A percentile compares a stretch with the other conserved stretches of the same genome.
Conservation (phyloP, 139 green algal genomes). For the Diplosphaera chodatii region DNA sequence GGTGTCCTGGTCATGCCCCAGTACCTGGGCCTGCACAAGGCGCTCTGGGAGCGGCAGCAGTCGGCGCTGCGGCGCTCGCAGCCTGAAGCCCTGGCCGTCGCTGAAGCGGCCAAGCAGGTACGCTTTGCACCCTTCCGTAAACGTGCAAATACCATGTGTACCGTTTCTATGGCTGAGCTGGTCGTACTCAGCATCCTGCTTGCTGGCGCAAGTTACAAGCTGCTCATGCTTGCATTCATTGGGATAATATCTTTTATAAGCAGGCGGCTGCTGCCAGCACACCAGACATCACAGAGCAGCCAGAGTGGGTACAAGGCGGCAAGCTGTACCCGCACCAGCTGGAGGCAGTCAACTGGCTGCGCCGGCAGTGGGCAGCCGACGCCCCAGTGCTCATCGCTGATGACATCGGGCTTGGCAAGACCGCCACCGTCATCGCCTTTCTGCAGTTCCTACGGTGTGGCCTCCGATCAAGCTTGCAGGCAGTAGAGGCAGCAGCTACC, state of each 20-base stretch:
- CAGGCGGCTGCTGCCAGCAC: background rate
- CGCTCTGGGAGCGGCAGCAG: slow-evolving; percentile 65
- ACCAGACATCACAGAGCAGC: slow-evolving; percentile 17
- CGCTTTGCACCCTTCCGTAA: too few relatives aligned
- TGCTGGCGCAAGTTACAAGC: too few relatives aligned
- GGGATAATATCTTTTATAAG: too few relatives aligned
- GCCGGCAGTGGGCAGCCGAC: slow-evolving; percentile 42
- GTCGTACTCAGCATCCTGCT: too few relatives aligned
- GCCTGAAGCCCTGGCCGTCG: slow-evolving; percentile 27
- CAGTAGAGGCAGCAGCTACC: too few relatives aligned
- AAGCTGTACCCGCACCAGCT: slow-evolving; percentile 69
- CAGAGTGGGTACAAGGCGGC: slow-evolving; percentile 25
- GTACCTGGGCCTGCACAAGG: slow-evolving; percentile 42
- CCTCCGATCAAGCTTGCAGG: slow-evolving; percentile 3
- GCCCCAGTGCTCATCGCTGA: slow-evolving; percentile 58
- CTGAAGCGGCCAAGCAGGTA: slow-evolving; percentile 10
- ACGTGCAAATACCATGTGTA: too few relatives aligned
- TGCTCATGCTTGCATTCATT: too few relatives aligned
- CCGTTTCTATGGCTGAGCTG: too few relatives aligned
- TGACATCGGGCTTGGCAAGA: slow-evolving; percentile 71
- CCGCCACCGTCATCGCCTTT: slow-evolving; percentile 53
- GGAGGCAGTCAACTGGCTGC: slow-evolving; percentile 60
- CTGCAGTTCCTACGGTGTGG: slow-evolving; percentile 38
- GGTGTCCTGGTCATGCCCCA: slow-evolving; percentile 42
- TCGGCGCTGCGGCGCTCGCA: slow-evolving; percentile 27